Percentiles rank a stretch among this genome's conserved stretches.
Evolutionary conservation across 306 rosid species (phyloP).

Genomic region (Spatholobus suberectus): DNA sequence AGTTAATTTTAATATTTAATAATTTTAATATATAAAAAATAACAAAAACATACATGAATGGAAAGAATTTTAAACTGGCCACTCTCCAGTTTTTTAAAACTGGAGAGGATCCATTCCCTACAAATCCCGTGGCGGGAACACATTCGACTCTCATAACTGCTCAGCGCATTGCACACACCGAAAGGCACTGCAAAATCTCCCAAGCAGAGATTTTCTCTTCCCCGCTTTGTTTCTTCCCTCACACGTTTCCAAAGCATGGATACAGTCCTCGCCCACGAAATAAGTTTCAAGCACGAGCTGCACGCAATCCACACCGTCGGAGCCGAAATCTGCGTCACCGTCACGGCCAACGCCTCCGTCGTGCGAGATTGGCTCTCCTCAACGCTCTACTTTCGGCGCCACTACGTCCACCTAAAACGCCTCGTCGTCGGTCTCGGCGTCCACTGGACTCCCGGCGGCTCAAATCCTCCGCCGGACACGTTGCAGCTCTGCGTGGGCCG

Average conservation of each 20-base stretch:
- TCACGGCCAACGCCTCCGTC: constrained; percentile 40
- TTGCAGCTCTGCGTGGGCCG: constrained; percentile 57
- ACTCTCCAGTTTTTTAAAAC: too few species aligned
- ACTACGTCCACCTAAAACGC: background rate
- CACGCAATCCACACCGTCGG: background rate
- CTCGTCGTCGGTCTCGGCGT: constrained; percentile 60
- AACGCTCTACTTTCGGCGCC: background rate
- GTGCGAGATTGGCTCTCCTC: constrained; percentile 39
- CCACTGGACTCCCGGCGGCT: constrained; percentile 49
- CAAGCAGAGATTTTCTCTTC: background rate
- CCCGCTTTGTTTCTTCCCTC: too few species aligned
- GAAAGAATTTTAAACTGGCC: too few species aligned
- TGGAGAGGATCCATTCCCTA: too few species aligned
- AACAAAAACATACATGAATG: too few species aligned
- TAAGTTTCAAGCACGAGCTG: too few species aligned
- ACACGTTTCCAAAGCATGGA: too few species aligned
- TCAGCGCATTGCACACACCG: background rate
- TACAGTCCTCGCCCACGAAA: too few species aligned
- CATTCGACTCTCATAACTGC: background rate
- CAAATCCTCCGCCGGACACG: constrained; percentile 30
- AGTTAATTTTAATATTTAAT: too few species aligned
- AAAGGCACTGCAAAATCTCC: background rate
- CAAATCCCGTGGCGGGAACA: background rate
- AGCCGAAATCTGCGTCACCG: background rate
- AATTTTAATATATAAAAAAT: too few species aligned